Percentiles rank a stretch among this genome's conserved stretches.
phyloP scores from a whole-genome alignment of 1,284 basidiomycete genomes.

The Leccinum huronense region DNA sequence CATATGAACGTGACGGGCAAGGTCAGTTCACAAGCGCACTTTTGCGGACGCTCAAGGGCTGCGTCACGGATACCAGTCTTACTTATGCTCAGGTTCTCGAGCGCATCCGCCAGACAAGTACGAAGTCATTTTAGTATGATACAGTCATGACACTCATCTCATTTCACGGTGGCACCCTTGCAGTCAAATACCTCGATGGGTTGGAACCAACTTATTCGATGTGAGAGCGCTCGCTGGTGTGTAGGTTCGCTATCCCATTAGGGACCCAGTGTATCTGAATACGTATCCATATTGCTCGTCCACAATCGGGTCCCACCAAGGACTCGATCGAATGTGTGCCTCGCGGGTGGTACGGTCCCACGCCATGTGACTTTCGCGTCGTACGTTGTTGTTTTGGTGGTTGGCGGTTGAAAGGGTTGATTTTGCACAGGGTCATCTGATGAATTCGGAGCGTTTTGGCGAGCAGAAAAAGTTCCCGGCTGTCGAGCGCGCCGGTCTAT shows the following conservation, averaged over 20 bases:
- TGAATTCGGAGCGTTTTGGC: neutral
- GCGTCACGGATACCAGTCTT: neutral
- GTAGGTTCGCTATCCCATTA: slow-evolving; percentile 7
- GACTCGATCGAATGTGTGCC: neutral
- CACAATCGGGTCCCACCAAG: neutral
- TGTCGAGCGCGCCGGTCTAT: too few species aligned
- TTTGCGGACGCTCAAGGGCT: slow-evolving; percentile 12
- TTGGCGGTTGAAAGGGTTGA: neutral
- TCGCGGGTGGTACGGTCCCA: slow-evolving; percentile 9
- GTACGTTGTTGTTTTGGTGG: neutral
- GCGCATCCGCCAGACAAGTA: slow-evolving; percentile 11
- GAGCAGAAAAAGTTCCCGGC: neutral
- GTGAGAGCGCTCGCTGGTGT: slow-evolving; percentile 4
- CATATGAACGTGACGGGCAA: slow-evolving; percentile 14
- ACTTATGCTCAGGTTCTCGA: slow-evolving; percentile 18
- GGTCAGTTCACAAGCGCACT: slow-evolving; percentile 22
- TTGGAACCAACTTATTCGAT: slow-evolving; percentile 22
- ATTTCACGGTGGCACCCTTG: neutral
- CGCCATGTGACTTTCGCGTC: neutral
- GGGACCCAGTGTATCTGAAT: too few species aligned
- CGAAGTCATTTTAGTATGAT: neutral
- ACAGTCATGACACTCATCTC: neutral
- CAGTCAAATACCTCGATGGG: slow-evolving; percentile 23
- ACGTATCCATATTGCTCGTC: neutral
- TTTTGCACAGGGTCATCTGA: neutral